Evolutionary conservation across 345 rosid species (phyloP).

Genomic region (Excoecaria cochinchinensis): DNA sequence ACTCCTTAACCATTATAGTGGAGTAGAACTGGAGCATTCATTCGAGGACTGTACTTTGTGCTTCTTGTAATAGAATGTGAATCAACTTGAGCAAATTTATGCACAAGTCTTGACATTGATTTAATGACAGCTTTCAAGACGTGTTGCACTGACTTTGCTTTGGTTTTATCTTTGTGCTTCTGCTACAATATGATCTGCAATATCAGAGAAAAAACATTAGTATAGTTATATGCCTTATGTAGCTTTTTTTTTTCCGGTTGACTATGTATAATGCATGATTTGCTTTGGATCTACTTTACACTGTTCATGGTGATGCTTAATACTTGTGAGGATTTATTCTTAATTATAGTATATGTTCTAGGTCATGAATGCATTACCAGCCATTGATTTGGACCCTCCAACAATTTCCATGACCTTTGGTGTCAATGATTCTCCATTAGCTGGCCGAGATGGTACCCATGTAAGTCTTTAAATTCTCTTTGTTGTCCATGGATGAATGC

Average conservation of each 20-base stretch:
- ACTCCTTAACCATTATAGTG: neutral
- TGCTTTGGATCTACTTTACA: neutral
- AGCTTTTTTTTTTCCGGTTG: neutral
- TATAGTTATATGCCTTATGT: neutral
- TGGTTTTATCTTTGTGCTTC: neutral
- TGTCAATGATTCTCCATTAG: conserved; percentile 96
- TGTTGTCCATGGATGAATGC: neutral
- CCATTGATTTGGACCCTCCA: conserved; percentile 91
- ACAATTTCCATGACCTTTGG: conserved; percentile 99
- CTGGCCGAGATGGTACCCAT: conserved; percentile 91
- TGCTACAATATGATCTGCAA: neutral
- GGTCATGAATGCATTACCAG: conserved; percentile 82
- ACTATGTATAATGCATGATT: neutral
- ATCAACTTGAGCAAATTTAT: neutral
- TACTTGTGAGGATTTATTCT: conserved; percentile 11
- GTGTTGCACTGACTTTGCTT: neutral
- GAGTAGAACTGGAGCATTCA: neutral
- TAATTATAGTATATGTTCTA: conserved; percentile 28
- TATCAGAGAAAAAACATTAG: neutral
- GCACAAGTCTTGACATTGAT: neutral
- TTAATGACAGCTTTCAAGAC: neutral
- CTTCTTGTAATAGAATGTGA: neutral
- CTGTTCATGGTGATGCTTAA: neutral
- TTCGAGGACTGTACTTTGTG: neutral
- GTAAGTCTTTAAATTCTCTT: conserved; percentile 46